Base-by-base conservation (phyloP, 2,329 filamentous ascomycete genomes). In the Aspergillus piperis region DNA sequence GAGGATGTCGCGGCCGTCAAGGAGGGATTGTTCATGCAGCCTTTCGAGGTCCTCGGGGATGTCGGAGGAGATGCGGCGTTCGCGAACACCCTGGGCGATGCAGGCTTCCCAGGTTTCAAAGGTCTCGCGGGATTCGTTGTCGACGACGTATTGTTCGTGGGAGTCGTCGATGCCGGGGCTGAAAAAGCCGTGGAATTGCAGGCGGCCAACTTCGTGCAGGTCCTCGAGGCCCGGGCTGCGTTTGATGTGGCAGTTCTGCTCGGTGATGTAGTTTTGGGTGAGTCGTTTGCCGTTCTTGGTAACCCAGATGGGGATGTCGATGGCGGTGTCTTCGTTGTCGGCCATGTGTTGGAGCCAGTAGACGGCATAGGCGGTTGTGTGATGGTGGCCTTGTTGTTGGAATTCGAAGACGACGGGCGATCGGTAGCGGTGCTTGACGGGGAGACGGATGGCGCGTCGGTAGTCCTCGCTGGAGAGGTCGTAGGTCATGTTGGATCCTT, bases 81-180 rank as follows among this genome's bases (percentile, higher is more conserved):
- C 78, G 2, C 95, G 87, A 0, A 96, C 91, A 11, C 94, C 94
- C 75, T 98, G 93, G 0, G 92, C 87, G 42, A 90, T 86, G 73
- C 94, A 97, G 0, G 92, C 91, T 75, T 97, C 92, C 92, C 93
- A 98, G 0, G 90, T 90, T 78, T 98, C 94, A 65, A 91, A 96
- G 0, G 93, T 97, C 80, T 98, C 95, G 32, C 94, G 88, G 1
- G 90, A 89, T 72, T 96, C 88, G 70, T 96, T 96, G 75, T 96
- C 91, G 51, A 87, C 85, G 21, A 96, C 88, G 68, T 96, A 97
- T 1, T 82, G 83, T 65, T 91, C 84, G 72, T 98, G 95, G 17
- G 91, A 90, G 57, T 91, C 87, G 73, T 97, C 93, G 52, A 91
- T 96, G 13, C 94, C 94, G 0, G 93, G 88, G 65, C 95, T 96